A percentile compares a stretch with the other conserved stretches of the same genome.
phyloP scores from a whole-genome alignment of 768 basidiomycete species.

The Russula dissimulans region DNA sequence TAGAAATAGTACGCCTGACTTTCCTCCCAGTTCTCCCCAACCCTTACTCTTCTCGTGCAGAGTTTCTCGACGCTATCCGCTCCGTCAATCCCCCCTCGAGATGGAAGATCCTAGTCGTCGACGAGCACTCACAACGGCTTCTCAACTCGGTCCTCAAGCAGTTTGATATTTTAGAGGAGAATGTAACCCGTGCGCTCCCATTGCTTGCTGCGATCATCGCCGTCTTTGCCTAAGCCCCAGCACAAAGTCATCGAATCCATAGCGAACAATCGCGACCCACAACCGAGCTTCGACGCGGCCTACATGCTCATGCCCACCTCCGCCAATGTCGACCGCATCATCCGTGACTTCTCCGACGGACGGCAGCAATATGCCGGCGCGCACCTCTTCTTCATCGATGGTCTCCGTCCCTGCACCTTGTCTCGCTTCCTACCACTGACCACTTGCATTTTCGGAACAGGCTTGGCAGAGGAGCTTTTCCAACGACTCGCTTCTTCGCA shows the following conservation, averaged over 20 bases:
- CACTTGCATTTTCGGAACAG: conserved; percentile 34
- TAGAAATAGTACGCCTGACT: conserved; percentile 30
- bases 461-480: conserved; percentile 65
- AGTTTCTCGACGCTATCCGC: conserved; percentile 80
- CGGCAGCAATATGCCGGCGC: conserved; percentile 71
- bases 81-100: conserved; percentile 75
- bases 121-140: conserved; percentile 81
- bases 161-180: conserved; percentile 91
- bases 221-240: neutral
- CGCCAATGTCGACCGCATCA: conserved; percentile 86
- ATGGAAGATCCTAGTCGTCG: conserved; percentile 98
- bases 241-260: conserved; percentile 85
- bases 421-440: neutral
- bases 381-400: conserved; percentile 91
- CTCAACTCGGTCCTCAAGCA: conserved; percentile 81
- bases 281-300: conserved; percentile 81
- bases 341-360: conserved; percentile 66
- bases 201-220: neutral
- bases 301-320: conserved; percentile 93
- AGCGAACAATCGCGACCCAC: conserved; percentile 70
- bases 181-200: conserved; percentile 76
- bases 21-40: neutral
- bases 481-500: conserved; percentile 63
- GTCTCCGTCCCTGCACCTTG: conserved; percentile 32
- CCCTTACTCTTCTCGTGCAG: conserved; percentile 31